These are phyloP conservation scores for Silene vulgaris DNA, from an alignment of 179 eudicot genomes.

Conservation along the genomic window DNA sequence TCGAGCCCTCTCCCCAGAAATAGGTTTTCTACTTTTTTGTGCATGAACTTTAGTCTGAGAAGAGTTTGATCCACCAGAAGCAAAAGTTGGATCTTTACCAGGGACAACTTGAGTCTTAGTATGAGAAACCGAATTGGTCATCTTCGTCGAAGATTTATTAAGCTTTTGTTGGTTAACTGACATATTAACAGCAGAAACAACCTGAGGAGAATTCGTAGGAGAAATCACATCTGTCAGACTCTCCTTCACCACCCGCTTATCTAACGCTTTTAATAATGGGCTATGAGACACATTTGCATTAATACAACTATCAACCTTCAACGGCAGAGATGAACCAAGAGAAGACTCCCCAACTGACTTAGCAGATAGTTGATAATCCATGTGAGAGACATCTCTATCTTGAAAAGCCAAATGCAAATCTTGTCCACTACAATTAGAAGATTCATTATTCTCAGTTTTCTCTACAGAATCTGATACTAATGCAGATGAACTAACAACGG, in stretches of 20 bases:
- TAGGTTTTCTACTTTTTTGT: conserved; percentile 39
- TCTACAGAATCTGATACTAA: conserved; percentile 24
- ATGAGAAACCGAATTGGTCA: conserved; percentile 30
- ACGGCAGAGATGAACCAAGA: conserved; percentile 28
- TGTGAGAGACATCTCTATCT: conserved; percentile 29
- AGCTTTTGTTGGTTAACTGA: conserved; percentile 38
- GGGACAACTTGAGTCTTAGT: conserved; percentile 41
- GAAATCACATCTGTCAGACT: conserved; percentile 30
- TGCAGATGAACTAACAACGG: conserved; percentile 32
- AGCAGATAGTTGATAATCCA: conserved; percentile 29
- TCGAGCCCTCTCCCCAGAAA: conserved; percentile 49
- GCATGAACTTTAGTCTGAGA: conserved; percentile 34
- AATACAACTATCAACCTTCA: conserved; percentile 36
- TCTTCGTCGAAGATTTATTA: conserved; percentile 31
- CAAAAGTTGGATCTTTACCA: conserved; percentile 25
- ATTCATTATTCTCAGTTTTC: conserved; percentile 29
- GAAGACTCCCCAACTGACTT: conserved; percentile 24
- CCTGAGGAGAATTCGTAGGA: conserved; percentile 46
- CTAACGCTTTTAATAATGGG: conserved; percentile 31
- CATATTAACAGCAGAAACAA: conserved; percentile 31
- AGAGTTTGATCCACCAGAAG: conserved; percentile 36
- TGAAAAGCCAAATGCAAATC: conserved; percentile 26
- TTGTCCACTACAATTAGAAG: conserved; percentile 24
- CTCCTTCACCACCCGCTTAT: conserved; percentile 34
- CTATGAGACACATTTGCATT: conserved; percentile 33